These are phyloP conservation scores for Blumeria hordei DNA, from an alignment of 2,329 filamentous ascomycete genomes.

Conservation along the genomic window DNA sequence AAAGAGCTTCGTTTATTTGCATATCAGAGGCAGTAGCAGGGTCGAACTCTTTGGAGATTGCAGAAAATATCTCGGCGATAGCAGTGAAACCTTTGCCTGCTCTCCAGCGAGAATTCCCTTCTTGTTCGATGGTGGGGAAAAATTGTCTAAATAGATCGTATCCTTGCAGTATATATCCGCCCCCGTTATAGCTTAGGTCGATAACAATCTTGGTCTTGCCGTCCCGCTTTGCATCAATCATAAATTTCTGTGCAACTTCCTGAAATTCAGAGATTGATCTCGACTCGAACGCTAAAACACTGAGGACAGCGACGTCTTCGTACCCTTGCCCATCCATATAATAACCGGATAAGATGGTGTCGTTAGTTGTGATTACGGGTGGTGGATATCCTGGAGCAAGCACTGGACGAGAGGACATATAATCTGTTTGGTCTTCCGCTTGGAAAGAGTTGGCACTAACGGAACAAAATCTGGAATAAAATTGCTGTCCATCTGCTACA, in stretches of 20 bases:
- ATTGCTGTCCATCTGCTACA: slow-evolving; percentile 11
- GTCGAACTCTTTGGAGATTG: slow-evolving; percentile 9
- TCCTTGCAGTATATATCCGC: slow-evolving; percentile 25
- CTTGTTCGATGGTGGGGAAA: slow-evolving; percentile 14
- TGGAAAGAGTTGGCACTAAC: slow-evolving; percentile 1
- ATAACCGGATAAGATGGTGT: slow-evolving; percentile 11
- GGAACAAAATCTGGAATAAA: slow-evolving; percentile 11
- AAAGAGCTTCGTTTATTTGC: slow-evolving; percentile 7
- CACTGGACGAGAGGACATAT: neutral
- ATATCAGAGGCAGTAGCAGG: slow-evolving; percentile 7
- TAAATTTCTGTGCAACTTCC: slow-evolving; percentile 16
- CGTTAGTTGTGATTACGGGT: slow-evolving; percentile 9
- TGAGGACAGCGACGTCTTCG: slow-evolving; percentile 14
- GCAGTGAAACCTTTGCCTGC: slow-evolving; percentile 8
- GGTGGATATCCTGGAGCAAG: slow-evolving; percentile 10
- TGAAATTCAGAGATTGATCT: slow-evolving; percentile 11
- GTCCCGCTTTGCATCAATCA: slow-evolving; percentile 20
- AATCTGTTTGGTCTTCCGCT: neutral
- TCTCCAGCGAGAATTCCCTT: slow-evolving; percentile 10
- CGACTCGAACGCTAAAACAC: slow-evolving; percentile 10
- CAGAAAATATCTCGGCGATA: slow-evolving; percentile 8
- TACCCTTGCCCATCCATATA: slow-evolving; percentile 11
- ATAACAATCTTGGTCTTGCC: slow-evolving; percentile 36
- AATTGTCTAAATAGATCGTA: slow-evolving; percentile 24
- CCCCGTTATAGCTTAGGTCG: slow-evolving; percentile 35